phyloP scores from a whole-genome alignment of 192 early-diverging fungal genomes.

The Entophlyctis luteolus region DNA sequence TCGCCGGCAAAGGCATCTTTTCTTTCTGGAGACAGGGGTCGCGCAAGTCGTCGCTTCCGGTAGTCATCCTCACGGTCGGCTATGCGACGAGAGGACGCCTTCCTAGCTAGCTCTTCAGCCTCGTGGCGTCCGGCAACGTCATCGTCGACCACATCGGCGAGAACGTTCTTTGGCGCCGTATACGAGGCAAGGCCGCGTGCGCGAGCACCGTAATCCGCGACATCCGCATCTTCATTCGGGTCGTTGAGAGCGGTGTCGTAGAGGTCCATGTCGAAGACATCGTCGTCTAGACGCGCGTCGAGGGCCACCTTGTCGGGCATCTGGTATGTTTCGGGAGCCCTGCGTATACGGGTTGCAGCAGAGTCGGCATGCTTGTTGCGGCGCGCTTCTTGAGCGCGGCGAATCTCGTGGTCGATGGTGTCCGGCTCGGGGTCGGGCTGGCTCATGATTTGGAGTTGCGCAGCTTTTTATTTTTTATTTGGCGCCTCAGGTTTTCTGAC shows the following conservation, averaged over 20 bases:
- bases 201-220: constrained; percentile 40
- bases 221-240: constrained; percentile 52
- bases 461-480: no score
- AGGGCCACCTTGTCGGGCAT: constrained; percentile 26
- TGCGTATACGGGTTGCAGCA: background rate
- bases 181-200: constrained; percentile 57
- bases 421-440: no score
- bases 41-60: constrained; percentile 68
- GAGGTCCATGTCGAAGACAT: constrained; percentile 49
- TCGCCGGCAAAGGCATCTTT: constrained; percentile 21
- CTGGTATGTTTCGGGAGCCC: background rate
- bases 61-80: constrained; percentile 86
- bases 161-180: constrained; percentile 65
- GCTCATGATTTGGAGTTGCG: no score
- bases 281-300: constrained; percentile 72
- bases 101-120: constrained; percentile 41
- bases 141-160: constrained; percentile 1
- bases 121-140: background rate
- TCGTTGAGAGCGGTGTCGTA: constrained; percentile 62
- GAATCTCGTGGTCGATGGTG: constrained; percentile 11
- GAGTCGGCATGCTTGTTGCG: background rate
- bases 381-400: constrained; percentile 8
- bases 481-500: no score
- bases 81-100: constrained; percentile 56
- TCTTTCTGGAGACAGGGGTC: constrained; percentile 76